Conservation (phyloP, 1,284 basidiomycete species). For the Earliella scabrosa region DNA sequence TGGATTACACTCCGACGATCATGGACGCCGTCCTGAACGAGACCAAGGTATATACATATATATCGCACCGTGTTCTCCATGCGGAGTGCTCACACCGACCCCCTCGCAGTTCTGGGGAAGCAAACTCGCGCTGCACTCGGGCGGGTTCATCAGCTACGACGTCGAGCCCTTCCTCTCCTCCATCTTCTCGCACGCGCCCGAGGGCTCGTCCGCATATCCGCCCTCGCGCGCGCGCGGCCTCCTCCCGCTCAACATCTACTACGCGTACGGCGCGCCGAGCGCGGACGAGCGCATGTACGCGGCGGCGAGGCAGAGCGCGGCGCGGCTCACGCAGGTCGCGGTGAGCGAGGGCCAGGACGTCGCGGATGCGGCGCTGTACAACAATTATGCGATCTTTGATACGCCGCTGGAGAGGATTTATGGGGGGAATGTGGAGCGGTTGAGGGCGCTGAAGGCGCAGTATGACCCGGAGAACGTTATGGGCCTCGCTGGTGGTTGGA, state of each 20-base stretch:
- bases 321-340: constrained; percentile 41
- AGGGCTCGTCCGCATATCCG: constrained; percentile 48
- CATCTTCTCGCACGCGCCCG: constrained; percentile 44
- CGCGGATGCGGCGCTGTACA: constrained; percentile 46
- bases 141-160: constrained; percentile 48
- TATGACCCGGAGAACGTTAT: constrained; percentile 58
- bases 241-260: constrained; percentile 54
- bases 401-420: constrained; percentile 51
- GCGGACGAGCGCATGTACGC: constrained; percentile 45
- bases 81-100: neutral
- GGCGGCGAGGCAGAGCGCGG: constrained; percentile 43
- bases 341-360: constrained; percentile 48
- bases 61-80: neutral
- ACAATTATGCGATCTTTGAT: constrained; percentile 55
- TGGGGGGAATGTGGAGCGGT: constrained; percentile 46
- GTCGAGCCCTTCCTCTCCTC: constrained; percentile 59
- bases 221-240: constrained; percentile 43
- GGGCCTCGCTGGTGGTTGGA: constrained; percentile 60
- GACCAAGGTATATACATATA: constrained; percentile 41
- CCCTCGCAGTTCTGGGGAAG: constrained; percentile 33
- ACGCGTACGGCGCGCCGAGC: constrained; percentile 41
- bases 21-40: constrained; percentile 55
- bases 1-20: constrained; percentile 43
- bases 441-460: constrained; percentile 43
- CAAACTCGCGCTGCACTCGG: constrained; percentile 23